Percentiles rank a stretch among this genome's conserved stretches.
Conservation (phyloP, 768 basidiomycete species). For the Lactifluus rugatus region DNA sequence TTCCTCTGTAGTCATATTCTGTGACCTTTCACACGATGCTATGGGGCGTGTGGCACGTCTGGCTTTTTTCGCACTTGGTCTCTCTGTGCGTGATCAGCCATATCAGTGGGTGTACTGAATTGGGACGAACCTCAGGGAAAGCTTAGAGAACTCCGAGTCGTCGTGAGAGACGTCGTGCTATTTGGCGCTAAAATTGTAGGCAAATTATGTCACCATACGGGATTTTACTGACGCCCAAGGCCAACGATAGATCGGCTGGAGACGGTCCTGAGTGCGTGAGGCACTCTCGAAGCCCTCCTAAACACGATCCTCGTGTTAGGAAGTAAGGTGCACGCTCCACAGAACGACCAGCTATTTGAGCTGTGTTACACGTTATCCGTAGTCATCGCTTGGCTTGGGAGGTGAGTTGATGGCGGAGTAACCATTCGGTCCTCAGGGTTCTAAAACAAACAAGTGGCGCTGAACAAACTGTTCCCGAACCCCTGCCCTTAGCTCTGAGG, state of each 20-base stretch:
- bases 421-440: neutral
- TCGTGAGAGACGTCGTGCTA: neutral
- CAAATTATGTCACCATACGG: neutral
- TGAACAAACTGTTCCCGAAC: neutral
- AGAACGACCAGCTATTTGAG: neutral
- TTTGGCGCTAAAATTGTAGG: neutral
- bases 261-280: neutral
- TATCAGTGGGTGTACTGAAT: neutral
- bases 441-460: neutral
- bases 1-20: neutral
- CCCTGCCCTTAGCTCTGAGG: neutral
- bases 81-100: neutral
- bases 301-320: slow-evolving; percentile 1
- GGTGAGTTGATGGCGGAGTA: neutral
- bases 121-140: neutral
- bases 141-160: neutral
- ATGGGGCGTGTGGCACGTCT: neutral
- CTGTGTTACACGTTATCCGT: neutral
- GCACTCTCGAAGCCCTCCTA: neutral
- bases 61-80: neutral
- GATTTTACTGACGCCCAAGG: neutral
- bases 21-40: neutral
- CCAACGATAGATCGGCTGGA: neutral
- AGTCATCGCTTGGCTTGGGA: neutral
- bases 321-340: neutral